Evolutionary conservation across 495 filamentous ascomycete genomes (phyloP), one percentile per base, ranked within the genome.

Genomic region (Lophiotrema nucula): DNA sequence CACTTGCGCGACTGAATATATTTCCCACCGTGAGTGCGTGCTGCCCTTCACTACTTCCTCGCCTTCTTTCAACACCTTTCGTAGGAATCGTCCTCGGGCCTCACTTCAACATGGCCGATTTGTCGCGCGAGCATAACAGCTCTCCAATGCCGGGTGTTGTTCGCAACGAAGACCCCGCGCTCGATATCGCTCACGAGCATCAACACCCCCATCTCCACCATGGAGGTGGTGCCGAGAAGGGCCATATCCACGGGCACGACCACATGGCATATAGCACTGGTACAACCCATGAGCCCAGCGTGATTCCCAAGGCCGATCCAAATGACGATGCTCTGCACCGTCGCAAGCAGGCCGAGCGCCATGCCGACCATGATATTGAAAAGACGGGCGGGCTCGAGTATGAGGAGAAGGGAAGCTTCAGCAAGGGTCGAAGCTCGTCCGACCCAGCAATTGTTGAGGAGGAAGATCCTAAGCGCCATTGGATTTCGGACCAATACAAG

Each of bases 171-270:
- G 76, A 80, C 58, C 74, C 76, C 37, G 72, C 69, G 13, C 67
- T 79, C 1, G 66, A 77, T 28, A 66, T 70, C 26, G 47, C 69
- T 21, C 64, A 72, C 21, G 73, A 83, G 62, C 81, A 83, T 62
- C 75, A 72, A 25, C 79, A 82, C 58, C 56, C 46, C 4, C 81
- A 84, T 65, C 66, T 77, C 5, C 79, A 82, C 59, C 80, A 84
- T 54, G 69, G 66, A 11, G 58, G 69, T 4, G 66, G 67, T 33
- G 73, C 80, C n/a, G 70, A 75, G 61, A 64, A 72, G 59, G 73
- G 73, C 48, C 71, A 72, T 28, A 18, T 37, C 74, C n/a, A n/a
- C n/a, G 35, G 10, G 25, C 27, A 21, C 10, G 73, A 83, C 37
- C 73, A 81, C 47, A 66, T 79, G 23, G 69, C 72, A 43, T 81